Conservation (phyloP, 106 monocot species). For the Phalaenopsis equestris region DNA sequence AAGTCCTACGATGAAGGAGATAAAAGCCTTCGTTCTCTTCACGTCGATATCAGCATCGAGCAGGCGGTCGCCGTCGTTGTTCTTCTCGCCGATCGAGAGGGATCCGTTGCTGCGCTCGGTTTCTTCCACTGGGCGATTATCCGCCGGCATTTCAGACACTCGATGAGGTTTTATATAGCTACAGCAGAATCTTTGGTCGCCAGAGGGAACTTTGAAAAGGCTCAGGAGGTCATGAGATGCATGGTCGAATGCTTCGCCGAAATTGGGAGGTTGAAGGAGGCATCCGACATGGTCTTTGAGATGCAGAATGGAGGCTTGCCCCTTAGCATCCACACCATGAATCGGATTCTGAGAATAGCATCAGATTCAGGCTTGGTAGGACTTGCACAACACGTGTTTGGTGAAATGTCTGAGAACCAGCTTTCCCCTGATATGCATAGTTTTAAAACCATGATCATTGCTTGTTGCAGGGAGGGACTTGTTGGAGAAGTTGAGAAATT, state of each 20-base stretch:
- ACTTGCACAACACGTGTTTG: constrained; percentile 53
- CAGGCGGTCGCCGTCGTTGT: constrained; percentile 47
- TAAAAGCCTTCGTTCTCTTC: constrained; percentile 30
- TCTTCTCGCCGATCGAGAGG: constrained; percentile 45
- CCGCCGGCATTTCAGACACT: constrained; percentile 26
- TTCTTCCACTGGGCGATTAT: constrained; percentile 68
- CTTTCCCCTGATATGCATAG: constrained; percentile 33
- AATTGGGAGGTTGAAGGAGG: constrained; percentile 58
- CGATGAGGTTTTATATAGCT: constrained; percentile 61
- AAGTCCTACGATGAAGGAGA: constrained; percentile 45
- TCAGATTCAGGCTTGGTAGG: constrained; percentile 26
- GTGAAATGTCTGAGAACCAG: constrained; percentile 49
- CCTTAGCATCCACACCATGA: constrained; percentile 56
- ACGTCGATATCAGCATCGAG: constrained; percentile 31
- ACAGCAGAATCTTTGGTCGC: constrained; percentile 41
- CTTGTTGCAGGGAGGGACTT: constrained; percentile 37
- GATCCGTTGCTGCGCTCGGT: constrained; percentile 64
- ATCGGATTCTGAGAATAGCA: constrained; percentile 49
- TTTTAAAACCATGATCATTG: constrained; percentile 56
- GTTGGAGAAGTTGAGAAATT: constrained; percentile 42
- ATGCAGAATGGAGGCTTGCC: constrained; percentile 79
- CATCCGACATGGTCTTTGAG: constrained; percentile 82
- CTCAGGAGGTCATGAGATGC: constrained; percentile 72
- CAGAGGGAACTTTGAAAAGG: constrained; percentile 55
- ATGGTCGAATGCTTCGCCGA: constrained; percentile 66